Evolutionary conservation across 768 basidiomycete species (phyloP).

Genomic region (Cubamyces lactineus): DNA sequence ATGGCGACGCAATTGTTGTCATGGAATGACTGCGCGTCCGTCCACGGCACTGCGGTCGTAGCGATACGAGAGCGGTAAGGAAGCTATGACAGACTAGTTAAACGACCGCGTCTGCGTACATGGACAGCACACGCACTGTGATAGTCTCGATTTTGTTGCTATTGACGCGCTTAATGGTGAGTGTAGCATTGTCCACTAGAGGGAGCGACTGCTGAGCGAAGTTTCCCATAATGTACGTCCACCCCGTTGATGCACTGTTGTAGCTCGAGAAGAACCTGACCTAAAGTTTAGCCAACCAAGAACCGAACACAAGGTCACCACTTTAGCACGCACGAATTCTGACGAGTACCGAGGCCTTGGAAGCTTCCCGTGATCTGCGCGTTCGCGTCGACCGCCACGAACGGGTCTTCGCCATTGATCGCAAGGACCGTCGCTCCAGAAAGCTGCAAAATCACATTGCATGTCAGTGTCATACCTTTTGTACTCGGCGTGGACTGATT

Average conservation of each 20-base stretch:
- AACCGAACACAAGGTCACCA: neutral
- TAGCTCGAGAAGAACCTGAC: slow-evolving; percentile 42
- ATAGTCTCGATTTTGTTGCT: slow-evolving; percentile 45
- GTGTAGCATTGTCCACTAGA: slow-evolving; percentile 48
- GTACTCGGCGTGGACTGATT: neutral
- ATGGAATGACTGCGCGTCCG: slow-evolving; percentile 51
- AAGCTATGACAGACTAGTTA: slow-evolving; percentile 44
- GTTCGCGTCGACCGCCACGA: slow-evolving; percentile 53
- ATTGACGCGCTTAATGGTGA: slow-evolving; percentile 50
- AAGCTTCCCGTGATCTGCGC: slow-evolving; percentile 54
- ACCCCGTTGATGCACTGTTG: slow-evolving; percentile 30
- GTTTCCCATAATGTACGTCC: slow-evolving; percentile 41
- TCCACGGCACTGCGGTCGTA: slow-evolving; percentile 48
- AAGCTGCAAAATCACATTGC: slow-evolving; percentile 28
- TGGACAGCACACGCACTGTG: slow-evolving; percentile 38
- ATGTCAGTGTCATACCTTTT: no score
- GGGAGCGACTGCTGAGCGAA: slow-evolving; percentile 61
- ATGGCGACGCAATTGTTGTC: slow-evolving; percentile 56
- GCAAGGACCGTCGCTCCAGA: slow-evolving; percentile 55
- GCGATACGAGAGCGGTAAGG: slow-evolving; percentile 62
- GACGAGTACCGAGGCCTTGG: slow-evolving; percentile 50
- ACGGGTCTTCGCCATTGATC: slow-evolving; percentile 57
- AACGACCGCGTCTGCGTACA: slow-evolving; percentile 15
- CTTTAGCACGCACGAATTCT: slow-evolving; percentile 33
- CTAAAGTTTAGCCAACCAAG: no score